Evolutionary conservation across 148 eudicot species (phyloP).

Genomic region (Dysphania ambrosioides): DNA sequence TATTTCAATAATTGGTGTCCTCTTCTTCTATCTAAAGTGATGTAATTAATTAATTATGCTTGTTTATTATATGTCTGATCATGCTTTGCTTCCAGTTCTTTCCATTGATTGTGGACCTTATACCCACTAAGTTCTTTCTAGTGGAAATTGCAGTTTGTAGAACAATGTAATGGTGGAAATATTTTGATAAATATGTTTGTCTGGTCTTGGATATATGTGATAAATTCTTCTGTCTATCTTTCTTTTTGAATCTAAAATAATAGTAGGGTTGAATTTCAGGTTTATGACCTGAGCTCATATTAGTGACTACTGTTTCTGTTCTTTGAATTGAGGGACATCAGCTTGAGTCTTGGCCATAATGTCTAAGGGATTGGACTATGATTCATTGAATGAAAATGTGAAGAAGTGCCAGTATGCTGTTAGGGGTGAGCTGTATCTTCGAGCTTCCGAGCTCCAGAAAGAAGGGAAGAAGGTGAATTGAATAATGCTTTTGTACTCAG

Average conservation of each 20-base stretch:
- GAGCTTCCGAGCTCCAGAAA: constrained; percentile 97
- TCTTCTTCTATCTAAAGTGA: neutral
- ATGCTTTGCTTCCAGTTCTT: neutral
- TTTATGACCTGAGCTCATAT: constrained; percentile 27
- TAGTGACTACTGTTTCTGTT: constrained; percentile 13
- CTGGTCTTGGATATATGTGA: neutral
- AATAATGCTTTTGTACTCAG: neutral
- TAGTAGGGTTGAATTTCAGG: constrained; percentile 23
- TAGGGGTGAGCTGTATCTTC: constrained; percentile 96
- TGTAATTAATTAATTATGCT: neutral
- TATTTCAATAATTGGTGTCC: neutral
- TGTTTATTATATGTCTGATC: neutral
- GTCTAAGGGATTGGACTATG: constrained; percentile 80
- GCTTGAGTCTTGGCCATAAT: constrained; percentile 31
- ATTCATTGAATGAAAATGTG: constrained; percentile 82
- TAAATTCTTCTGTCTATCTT: neutral
- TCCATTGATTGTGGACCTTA: neutral
- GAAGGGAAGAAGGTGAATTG: constrained; percentile 89
- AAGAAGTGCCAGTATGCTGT: constrained; percentile 97
- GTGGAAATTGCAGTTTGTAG: neutral
- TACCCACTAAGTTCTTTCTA: neutral
- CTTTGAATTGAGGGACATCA: constrained; percentile 19
- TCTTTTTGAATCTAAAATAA: neutral
- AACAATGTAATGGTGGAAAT: neutral
- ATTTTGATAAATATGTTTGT: neutral